Evolutionary conservation across 2,329 filamentous ascomycete species (phyloP).

Genomic region (Stemphylium beticola): DNA sequence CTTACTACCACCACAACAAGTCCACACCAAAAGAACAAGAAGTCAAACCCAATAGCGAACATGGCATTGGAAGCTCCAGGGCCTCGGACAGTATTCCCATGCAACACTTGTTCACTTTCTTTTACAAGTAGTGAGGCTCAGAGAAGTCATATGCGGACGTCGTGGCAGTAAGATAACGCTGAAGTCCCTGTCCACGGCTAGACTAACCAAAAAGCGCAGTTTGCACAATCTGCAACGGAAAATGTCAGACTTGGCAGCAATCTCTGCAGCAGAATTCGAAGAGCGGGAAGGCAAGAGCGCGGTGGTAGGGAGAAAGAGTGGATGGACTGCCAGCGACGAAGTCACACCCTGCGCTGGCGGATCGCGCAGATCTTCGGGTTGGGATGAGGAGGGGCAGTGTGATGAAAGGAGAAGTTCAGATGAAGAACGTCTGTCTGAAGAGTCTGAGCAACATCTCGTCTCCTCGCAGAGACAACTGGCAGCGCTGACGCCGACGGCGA

Average conservation of each 20-base stretch:
- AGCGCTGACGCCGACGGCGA: not conserved
- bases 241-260: not conserved
- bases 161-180: conserved; percentile 3
- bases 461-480: too few species aligned
- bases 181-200: fast-evolving
- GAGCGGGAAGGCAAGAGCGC: not conserved
- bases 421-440: not conserved
- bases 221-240: conserved; percentile 1
- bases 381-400: not conserved
- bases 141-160: conserved; percentile 2
- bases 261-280: not conserved
- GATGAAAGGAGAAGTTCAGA: not conserved
- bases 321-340: too few species aligned
- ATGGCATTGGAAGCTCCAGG: not conserved
- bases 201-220: not conserved
- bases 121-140: not conserved
- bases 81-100: not conserved
- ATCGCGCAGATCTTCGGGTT: not conserved
- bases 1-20: not conserved
- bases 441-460: too few species aligned
- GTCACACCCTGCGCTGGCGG: too few species aligned
- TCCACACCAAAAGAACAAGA: not conserved
- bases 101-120: conserved; percentile 4
- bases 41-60: not conserved
- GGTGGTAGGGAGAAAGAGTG: not conserved